These are phyloP conservation scores for Lachnellula cervina DNA, from an alignment of 2,329 filamentous ascomycete genomes.

Conservation along the genomic window DNA sequence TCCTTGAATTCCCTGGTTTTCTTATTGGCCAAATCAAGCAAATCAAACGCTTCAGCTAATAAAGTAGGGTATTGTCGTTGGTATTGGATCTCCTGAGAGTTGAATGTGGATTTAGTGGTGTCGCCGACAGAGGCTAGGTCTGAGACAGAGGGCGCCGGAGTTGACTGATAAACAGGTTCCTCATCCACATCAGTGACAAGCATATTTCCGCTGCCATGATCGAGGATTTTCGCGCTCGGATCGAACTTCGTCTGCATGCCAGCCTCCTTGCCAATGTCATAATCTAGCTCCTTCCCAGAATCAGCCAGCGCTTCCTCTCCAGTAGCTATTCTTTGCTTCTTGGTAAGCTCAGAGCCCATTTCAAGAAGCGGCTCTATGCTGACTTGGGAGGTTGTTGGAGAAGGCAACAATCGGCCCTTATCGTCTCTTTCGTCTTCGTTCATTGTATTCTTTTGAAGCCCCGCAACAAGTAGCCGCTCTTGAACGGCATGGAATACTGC, in stretches of 20 bases:
- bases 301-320: not conserved
- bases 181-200: not conserved
- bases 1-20: conserved; percentile 11
- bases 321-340: not conserved
- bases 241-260: conserved; percentile 23
- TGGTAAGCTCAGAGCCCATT: not conserved
- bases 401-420: no score
- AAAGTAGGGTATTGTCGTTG: conserved; percentile 19
- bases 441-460: conserved; percentile 32
- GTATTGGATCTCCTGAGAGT: conserved; percentile 12
- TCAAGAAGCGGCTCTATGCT: conserved; percentile 17
- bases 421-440: conserved; percentile 6
- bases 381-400: conserved; percentile 6
- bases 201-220: conserved; percentile 1
- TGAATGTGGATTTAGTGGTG: conserved; percentile 13
- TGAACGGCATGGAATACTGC: conserved; percentile 22
- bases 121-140: conserved; percentile 26
- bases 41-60: conserved; percentile 23
- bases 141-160: conserved; percentile 17
- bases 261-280: not conserved
- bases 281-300: not conserved
- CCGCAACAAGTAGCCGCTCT: conserved; percentile 12
- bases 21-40: conserved; percentile 23
- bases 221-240: conserved; percentile 15
- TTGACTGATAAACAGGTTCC: conserved; percentile 2